Base-by-base conservation (phyloP, 208 protist genomes). In the Endotrypanum monterogeii region DNA sequence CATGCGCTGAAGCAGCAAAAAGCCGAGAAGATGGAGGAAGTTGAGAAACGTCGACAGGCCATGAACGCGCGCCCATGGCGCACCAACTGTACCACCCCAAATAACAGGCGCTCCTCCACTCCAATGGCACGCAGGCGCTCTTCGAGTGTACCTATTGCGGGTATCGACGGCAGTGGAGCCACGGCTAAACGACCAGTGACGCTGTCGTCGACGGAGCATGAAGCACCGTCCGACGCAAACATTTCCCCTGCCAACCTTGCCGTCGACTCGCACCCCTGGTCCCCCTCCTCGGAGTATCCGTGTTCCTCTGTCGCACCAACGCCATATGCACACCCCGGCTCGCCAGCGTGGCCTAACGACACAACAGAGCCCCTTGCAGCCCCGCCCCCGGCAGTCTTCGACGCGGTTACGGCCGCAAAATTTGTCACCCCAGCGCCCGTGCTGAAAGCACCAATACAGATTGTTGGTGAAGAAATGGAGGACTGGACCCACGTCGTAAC, bases 61-160 rank as follows among this genome's bases (percentile, higher is more conserved):
- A 78, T 78, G 78, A 18, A 83, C 68, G 67, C 58, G 11, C 78
- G 78, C 12, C 78, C 78, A 48, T 83, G 78, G 78, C 67, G 72
- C 67, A 74, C 78, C 50, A n/a, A 25, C 44, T 72, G 66, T 50
- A 25, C 50, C 4, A 57, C 74, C 46, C 69, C 69, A 1, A 75
- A 51, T 28, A 80, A 30, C 46, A 35, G 48, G 55, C 73, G 67
- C 28, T 44, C 46, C 18, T 11, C 44, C 30, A 61, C 48, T 3
- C 18, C 32, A n/a, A 30, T 39, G 51, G 56, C 30, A 51, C 35
- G 32, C 66, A 61, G 18, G 39, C 67, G 51, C 54, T 23, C 1
- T 25, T 25, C 44, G 28, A 18, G 55, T 25, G 55, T 37, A 14
- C 74, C 46, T 37, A 65, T 65, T 46, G 54, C 39, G 39, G 39